A percentile compares a stretch with the other conserved stretches of the same genome.
Evolutionary conservation across 1,284 basidiomycete species (phyloP).

Genomic region (Rhizoctonia solani): DNA sequence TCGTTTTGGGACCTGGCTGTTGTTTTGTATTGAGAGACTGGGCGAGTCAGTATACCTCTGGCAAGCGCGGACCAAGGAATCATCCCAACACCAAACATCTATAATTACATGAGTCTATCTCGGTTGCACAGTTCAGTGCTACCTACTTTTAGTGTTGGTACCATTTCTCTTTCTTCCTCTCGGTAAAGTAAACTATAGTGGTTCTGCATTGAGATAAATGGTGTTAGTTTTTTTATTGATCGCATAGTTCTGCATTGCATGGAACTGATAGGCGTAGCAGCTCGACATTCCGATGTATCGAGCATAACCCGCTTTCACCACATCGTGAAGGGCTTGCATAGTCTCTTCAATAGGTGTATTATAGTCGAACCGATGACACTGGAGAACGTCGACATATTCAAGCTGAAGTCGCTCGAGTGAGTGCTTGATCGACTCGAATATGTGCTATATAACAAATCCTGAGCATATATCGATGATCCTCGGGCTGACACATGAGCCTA

Average conservation of each 20-base stretch:
- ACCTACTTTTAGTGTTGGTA: constrained; percentile 25
- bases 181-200: constrained; percentile 34
- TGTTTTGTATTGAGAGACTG: not conserved
- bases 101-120: not conserved
- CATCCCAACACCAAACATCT: constrained; percentile 7
- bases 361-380: too few relatives aligned
- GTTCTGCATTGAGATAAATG: constrained; percentile 38
- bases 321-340: too few relatives aligned
- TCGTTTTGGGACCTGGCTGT: not conserved
- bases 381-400: too few relatives aligned
- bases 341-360: too few relatives aligned
- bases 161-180: constrained; percentile 38
- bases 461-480: not conserved
- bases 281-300: constrained; percentile 69
- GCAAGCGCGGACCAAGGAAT: constrained; percentile 31
- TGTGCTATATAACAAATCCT: constrained; percentile 45
- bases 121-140: not conserved
- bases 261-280: constrained; percentile 44
- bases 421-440: constrained; percentile 72
- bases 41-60: constrained; percentile 14
- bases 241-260: constrained; percentile 28
- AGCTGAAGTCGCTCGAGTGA: constrained; percentile 65
- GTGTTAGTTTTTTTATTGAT: constrained; percentile 34
- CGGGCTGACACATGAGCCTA: constrained; percentile 32
- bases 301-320: constrained; percentile 63